Base-by-base conservation (phyloP, 495 filamentous ascomycete genomes). In the Penicillium steckii region DNA sequence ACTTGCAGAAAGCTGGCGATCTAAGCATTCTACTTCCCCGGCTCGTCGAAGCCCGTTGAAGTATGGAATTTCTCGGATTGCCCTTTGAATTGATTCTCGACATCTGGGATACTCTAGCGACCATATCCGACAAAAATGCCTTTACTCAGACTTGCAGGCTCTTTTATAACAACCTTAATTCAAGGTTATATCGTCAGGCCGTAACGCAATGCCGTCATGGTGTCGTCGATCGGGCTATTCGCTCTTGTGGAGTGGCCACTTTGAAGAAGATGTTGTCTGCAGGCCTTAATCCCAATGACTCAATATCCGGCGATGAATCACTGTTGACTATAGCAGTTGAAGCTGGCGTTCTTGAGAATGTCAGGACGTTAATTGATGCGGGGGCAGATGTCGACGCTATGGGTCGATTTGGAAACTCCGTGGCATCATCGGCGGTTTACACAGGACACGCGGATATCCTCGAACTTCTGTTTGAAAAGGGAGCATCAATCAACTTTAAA, bases 131-230 rank as follows among this genome's bases (percentile, higher is more conserved):
- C 15, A 56, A 46, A 43, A 46, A 47, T 15, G 53, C 25, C 1
- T 27, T 56, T 7, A 44, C 24, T 13, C 42, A n/a, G 43, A 56
- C 48, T 51, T 56, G 53, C 19, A 25, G 32, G n/a, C 43, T 43
- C 17, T 17, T 21, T n/a, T 47, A 51, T 18, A 21, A 46, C 17
- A 47, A 47, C 26, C 26, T 50, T 35, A 42, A 47, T 15, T n/a
- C 7, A 8, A 25, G 25, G 5, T 37, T 56, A 12, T 56, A 51
- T 27, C 33, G 24, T 5, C 22, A 33, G 7, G 29, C 27, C 13
- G 27, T 50, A 10, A 17, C 38, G 10, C 19, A 8, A n/a, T 17
- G 38, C 4, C 9, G 19, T 12, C 30, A 15, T 10, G 13, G 25
- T 13, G 33, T 13, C 8, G 33, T 37, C 33, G 18, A 8, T 15